Conservation (phyloP, 257 asterid species). For the Nicotiana otophora region DNA sequence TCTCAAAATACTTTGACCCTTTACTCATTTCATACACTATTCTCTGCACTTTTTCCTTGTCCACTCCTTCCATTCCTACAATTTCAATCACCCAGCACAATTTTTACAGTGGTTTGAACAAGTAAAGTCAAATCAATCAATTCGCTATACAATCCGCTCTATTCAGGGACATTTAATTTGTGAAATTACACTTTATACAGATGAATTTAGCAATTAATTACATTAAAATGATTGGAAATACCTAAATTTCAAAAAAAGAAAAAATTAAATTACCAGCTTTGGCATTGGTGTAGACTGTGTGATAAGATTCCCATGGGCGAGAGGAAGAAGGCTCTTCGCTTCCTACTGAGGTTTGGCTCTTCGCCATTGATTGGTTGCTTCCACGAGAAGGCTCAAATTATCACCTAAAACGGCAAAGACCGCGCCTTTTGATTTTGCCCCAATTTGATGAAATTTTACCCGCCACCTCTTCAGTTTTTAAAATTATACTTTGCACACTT, state of each 20-base stretch:
- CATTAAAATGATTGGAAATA: not conserved
- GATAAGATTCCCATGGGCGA: conserved; percentile 95
- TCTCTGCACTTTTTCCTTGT: conserved; percentile 95
- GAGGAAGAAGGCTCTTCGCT: conserved; percentile 33
- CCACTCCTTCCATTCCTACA: conserved; percentile 98
- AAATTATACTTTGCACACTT: not conserved
- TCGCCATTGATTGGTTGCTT: conserved; percentile 31
- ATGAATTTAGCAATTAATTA: not conserved
- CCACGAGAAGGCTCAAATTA: not conserved
- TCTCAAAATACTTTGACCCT: conserved; percentile 89
- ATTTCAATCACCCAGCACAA: conserved; percentile 7
- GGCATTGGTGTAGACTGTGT: conserved; percentile 78
- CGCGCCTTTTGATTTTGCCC: not conserved
- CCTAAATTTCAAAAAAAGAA: not conserved
- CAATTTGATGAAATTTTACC: not conserved
- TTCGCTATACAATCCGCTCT: not conserved
- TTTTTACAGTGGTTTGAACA: not conserved
- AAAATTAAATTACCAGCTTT: conserved; percentile 69
- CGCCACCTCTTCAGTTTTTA: not conserved
- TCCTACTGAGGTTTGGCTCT: conserved; percentile 27
- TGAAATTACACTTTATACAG: not conserved
- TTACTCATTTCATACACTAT: conserved; percentile 96
- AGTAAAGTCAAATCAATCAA: not conserved
- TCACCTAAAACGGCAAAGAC: not conserved
- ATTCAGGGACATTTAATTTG: not conserved